Base-by-base conservation (phyloP, 2,329 filamentous ascomycete species). In the Rhytidhysteron rufulum region DNA sequence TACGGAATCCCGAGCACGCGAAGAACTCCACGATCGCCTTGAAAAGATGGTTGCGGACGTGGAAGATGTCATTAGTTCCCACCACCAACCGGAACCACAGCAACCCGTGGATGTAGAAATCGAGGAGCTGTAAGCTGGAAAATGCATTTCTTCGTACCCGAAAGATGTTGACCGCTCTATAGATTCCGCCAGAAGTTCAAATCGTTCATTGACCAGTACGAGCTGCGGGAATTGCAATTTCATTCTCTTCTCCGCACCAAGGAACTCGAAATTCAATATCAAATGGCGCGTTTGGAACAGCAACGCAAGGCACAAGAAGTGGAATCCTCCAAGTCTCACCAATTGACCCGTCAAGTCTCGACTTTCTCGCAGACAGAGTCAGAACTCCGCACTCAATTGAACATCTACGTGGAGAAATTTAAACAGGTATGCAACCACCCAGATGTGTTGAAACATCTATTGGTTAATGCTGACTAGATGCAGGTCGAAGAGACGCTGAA, bases 391-490 rank as follows among this genome's bases (percentile, higher is more conserved):
- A 94, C 88, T 56, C 93, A 98, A 68, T 81, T 98, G 55, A 97
- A 96, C 65, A 91, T 96, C 55, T 98, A 98, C 58, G 91, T 96
- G 19, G 93, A 98, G 64, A 98, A 97, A 71, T 97, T 97, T 71
- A 97, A 97, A 74, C 93, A 98, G 86, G 91, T 95, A 80, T 67
- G 62, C 45, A 37, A 38, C 34, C 38, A 43, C 11, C 24, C 39
- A 36, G 29, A 35, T 41, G 45, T 39, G 43, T 46, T 52, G 48
- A 27, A 48, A 52, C 47, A 53, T 58, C 60, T 58, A 43, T 55
- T 63, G 58, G 58, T 65, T 65, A 64, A 63, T 67, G 63, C 60
- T 66, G 75, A 74, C 75, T 67, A 68, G 63, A 62, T 67, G 69
- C 73, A 97, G 91, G 91, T 97, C 63, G 91, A 97, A 78, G 93